A percentile compares a stretch with the other conserved stretches of the same genome.
phyloP scores from a whole-genome alignment of 768 basidiomycete species.

The Cystofilobasidium bisporidii region DNA sequence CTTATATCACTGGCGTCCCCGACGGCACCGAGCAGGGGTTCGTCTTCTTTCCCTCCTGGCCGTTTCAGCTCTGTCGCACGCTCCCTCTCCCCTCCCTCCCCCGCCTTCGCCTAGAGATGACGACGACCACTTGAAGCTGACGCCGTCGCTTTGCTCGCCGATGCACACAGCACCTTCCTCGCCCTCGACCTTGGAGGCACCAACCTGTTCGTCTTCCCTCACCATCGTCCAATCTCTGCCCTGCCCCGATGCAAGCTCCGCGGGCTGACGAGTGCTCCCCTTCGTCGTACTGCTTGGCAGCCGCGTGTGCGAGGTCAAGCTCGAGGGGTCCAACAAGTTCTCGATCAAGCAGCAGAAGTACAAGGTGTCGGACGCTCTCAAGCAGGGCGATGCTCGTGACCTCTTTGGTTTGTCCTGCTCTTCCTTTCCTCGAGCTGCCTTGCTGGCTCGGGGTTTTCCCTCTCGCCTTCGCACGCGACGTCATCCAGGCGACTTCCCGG shows the following conservation, averaged over 20 bases:
- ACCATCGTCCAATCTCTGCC: background rate
- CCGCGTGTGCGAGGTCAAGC: conserved; percentile 84
- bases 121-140: too few species aligned
- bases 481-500: too few species aligned
- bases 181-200: conserved; percentile 96
- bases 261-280: background rate
- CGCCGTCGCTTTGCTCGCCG: too few species aligned
- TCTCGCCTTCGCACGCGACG: background rate
- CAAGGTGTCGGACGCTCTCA: conserved; percentile 84
- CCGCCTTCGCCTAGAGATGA: too few species aligned
- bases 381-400: conserved; percentile 76
- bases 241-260: background rate
- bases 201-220: conserved; percentile 59
- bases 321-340: conserved; percentile 85
- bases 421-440: conserved; percentile 14
- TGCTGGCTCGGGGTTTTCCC: too few species aligned
- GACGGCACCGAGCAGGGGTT: conserved; percentile 90
- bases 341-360: conserved; percentile 89
- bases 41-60: conserved; percentile 32
- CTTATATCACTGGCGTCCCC: conserved; percentile 90
- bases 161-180: conserved; percentile 65
- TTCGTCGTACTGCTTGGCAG: conserved; percentile 42
- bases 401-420: conserved; percentile 60
- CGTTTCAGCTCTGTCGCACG: background rate
- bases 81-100: background rate